A percentile compares a stretch with the other conserved stretches of the same genome.
phyloP scores from a whole-genome alignment of 495 filamentous ascomycete species.

The Cladorrhinum samala region DNA sequence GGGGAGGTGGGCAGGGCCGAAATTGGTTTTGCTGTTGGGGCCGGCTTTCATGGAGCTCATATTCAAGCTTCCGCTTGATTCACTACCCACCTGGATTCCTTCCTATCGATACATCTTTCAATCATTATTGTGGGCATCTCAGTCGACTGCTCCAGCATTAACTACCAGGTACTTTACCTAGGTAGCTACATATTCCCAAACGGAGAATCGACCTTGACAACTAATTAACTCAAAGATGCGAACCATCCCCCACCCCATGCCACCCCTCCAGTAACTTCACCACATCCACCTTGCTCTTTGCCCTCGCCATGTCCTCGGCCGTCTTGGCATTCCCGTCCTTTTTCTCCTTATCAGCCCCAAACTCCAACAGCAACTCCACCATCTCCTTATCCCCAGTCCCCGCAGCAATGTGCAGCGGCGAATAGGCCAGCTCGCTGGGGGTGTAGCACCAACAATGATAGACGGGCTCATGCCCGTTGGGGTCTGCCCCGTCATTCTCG shows the following conservation, averaged over 20 bases:
- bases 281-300: not conserved
- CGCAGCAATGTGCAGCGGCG: not conserved
- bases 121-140: too few relatives aligned
- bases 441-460: not conserved
- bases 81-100: too few relatives aligned
- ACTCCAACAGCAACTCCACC: not conserved
- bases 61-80: too few relatives aligned
- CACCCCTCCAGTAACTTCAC: not conserved
- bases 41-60: constrained; percentile 71
- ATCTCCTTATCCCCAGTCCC: not conserved
- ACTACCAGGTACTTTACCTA: too few relatives aligned
- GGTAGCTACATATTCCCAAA: too few relatives aligned
- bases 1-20: constrained; percentile 61
- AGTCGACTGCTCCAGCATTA: too few relatives aligned
- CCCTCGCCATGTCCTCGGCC: not conserved
- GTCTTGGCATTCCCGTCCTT: not conserved
- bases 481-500: not conserved
- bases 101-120: too few relatives aligned
- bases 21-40: constrained; percentile 52
- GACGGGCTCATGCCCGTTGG: not conserved
- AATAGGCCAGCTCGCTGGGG: not conserved
- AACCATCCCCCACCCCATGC: too few relatives aligned
- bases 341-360: not conserved
- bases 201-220: too few relatives aligned
- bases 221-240: too few relatives aligned